Evolutionary conservation across 2,329 filamentous ascomycete genomes (phyloP).

Genomic region (Trematosphaeria pertusa): DNA sequence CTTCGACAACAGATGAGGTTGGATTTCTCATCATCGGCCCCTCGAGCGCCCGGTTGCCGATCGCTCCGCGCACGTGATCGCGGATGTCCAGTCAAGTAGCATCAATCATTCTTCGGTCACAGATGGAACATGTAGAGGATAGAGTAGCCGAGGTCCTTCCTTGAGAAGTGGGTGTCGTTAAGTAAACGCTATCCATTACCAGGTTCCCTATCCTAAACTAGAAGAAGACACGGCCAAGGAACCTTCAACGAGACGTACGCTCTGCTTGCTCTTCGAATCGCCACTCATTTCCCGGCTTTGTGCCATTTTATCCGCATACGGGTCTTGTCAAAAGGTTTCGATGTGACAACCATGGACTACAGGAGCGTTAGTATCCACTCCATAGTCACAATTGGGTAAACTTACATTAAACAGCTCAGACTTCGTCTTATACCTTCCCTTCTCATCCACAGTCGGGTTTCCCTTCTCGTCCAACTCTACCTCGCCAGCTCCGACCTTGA

Average conservation of each 20-base stretch:
- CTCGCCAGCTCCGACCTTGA: constrained; percentile 44
- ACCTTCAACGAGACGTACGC: too few species aligned
- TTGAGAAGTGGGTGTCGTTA: too few species aligned
- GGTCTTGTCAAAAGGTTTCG: constrained; percentile 40
- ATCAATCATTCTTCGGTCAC: too few species aligned
- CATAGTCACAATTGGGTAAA: not conserved
- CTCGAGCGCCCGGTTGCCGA: not conserved
- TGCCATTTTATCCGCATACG: constrained; percentile 36
- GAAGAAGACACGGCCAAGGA: too few species aligned
- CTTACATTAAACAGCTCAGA: constrained; percentile 44
- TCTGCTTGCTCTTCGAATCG: too few species aligned
- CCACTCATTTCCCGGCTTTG: not conserved
- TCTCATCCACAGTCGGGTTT: constrained; percentile 30
- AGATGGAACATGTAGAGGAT: too few species aligned
- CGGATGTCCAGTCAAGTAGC: not conserved
- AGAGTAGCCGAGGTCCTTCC: too few species aligned
- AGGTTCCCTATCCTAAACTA: too few species aligned
- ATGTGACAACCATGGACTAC: constrained; percentile 39
- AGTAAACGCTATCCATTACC: too few species aligned
- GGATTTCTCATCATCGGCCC: constrained; percentile 14
- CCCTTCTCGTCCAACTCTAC: constrained; percentile 33
- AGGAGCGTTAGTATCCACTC: constrained; percentile 11
- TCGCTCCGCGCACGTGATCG: not conserved
- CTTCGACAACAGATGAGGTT: not conserved
- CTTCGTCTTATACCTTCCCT: constrained; percentile 37